phyloP scores from a whole-genome alignment of 495 filamentous ascomycete genomes.

The Aspergillus indologenus region DNA sequence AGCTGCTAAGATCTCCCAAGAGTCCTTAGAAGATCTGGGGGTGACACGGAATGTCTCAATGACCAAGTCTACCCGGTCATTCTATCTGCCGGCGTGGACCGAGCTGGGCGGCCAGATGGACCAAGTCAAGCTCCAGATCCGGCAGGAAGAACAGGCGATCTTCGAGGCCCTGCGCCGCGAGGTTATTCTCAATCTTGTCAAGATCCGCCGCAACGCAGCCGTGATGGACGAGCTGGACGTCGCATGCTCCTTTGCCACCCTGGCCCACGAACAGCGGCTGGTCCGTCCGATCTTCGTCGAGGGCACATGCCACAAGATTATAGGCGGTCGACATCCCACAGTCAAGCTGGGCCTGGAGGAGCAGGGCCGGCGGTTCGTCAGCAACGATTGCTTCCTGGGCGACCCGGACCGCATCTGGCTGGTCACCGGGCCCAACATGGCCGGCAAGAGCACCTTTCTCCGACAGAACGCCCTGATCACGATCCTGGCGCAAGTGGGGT shows the following conservation, averaged over 20 bases:
- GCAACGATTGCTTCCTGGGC: slow-evolving; percentile 82
- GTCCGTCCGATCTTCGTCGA: slow-evolving; percentile 68
- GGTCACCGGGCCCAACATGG: slow-evolving; percentile 99
- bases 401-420: slow-evolving; percentile 72
- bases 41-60: slow-evolving; percentile 64
- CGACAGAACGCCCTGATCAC: slow-evolving; percentile 92
- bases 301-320: slow-evolving; percentile 57
- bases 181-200: slow-evolving; percentile 74
- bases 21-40: slow-evolving; percentile 39
- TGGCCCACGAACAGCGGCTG: slow-evolving; percentile 71
- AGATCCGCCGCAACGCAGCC: slow-evolving; percentile 78
- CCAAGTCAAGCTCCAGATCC: slow-evolving; percentile 67
- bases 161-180: slow-evolving; percentile 66
- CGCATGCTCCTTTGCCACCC: slow-evolving; percentile 71
- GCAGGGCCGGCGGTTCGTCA: slow-evolving; percentile 77
- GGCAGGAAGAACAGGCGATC: slow-evolving; percentile 73
- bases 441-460: slow-evolving; percentile 91
- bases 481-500: slow-evolving; percentile 87
- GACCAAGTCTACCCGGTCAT: slow-evolving; percentile 79
- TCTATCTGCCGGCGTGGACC: slow-evolving; percentile 83
- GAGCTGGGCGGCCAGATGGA: slow-evolving; percentile 71
- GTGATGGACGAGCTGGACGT: slow-evolving; percentile 93
- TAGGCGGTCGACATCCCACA: slow-evolving; percentile 84
- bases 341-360: slow-evolving; percentile 78
- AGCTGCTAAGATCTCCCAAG: slow-evolving; percentile 63